phyloP scores from a whole-genome alignment of 2,329 filamentous ascomycete genomes.

The Mycosphaerelloides madeirae region DNA sequence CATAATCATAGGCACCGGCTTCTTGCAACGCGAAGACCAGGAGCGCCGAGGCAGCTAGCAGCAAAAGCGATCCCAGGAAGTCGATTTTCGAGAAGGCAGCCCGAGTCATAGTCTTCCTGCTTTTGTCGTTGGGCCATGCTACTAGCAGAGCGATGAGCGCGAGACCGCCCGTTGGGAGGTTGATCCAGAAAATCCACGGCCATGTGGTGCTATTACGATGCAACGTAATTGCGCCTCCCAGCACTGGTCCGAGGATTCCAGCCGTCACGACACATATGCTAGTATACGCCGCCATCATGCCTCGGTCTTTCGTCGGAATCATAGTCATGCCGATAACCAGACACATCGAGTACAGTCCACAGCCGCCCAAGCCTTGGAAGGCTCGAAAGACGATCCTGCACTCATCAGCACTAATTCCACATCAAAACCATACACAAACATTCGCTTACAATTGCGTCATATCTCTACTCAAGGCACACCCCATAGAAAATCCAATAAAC shows the following conservation, averaged over 20 bases:
- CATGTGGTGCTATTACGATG: conserved; percentile 6
- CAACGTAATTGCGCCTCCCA: conserved; percentile 12
- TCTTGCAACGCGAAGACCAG: conserved; percentile 57
- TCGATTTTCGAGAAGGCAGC: conserved; percentile 42
- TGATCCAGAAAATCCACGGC: conserved; percentile 53
- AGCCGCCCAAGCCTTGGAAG: conserved; percentile 31
- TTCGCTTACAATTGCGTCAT: conserved; percentile 36
- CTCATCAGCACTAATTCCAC: too few species aligned
- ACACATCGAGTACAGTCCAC: conserved; percentile 39
- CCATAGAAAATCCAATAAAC: conserved; percentile 55
- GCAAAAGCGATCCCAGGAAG: conserved; percentile 49
- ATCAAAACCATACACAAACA: too few species aligned
- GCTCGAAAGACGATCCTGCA: conserved; percentile 24
- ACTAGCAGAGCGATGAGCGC: conserved; percentile 47
- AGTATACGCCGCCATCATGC: conserved; percentile 45
- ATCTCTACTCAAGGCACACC: conserved; percentile 46
- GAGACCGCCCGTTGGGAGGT: conserved; percentile 49
- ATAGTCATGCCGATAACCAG: conserved; percentile 55
- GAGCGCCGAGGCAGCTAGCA: conserved; percentile 51
- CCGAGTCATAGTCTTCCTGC: conserved; percentile 43
- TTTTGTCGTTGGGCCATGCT: conserved; percentile 44
- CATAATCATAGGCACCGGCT: conserved; percentile 35
- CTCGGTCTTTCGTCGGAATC: conserved; percentile 38
- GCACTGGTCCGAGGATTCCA: conserved; percentile 11
- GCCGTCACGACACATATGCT: conserved; percentile 35